Evolutionary conservation across 768 basidiomycete genomes (phyloP), one percentile per base, ranked within the genome.

Genomic region (Collybia nuda): DNA sequence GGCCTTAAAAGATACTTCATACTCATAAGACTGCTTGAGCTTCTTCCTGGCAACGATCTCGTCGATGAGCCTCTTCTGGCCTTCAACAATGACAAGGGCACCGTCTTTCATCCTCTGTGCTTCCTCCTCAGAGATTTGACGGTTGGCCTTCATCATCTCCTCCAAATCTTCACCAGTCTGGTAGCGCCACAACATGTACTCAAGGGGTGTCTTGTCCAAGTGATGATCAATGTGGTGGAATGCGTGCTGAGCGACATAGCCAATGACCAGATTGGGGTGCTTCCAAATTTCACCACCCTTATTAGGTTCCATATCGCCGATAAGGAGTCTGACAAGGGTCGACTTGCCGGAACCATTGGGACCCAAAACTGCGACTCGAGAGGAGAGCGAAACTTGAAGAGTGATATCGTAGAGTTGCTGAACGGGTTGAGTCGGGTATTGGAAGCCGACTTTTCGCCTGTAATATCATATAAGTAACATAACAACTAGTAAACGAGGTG

Each of bases 121-220:
- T 71, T 98, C 95, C 68, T 90, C 93, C 48, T 88, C 92, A 54
- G 81, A 76, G 69, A 98, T 90, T 71, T 86, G 79, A 58, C 93
- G 89, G 70, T 71, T 85, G 51, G 91, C 93, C 83, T 97, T 98
- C 74, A 74, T 75, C 84, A 98, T 82, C 78, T 97, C 95, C 76
- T 98, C 95, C 68, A 97, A 73, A 79, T 98, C 95, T 72, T 98
- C 95, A 70, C 95, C 95, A 52, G 95, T 98, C 82, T 98, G 95
- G 85, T 97, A 98, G 75, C 95, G 94, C 95, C 95, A 98, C 58
- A 98, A 77, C 92, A 98, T 93, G 82, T 98, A 98, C 77, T 98
- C 95, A 62, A 98, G 86, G 44, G 95, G 92, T 12, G 95, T 98
- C 82, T 94, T 96, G 82, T 98, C 95, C 67, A 98, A 90, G 67